Evolutionary conservation across 2,329 filamentous ascomycete genomes (phyloP), one percentile per base, ranked within the genome.

Genomic region (Bipolaris victoriae): DNA sequence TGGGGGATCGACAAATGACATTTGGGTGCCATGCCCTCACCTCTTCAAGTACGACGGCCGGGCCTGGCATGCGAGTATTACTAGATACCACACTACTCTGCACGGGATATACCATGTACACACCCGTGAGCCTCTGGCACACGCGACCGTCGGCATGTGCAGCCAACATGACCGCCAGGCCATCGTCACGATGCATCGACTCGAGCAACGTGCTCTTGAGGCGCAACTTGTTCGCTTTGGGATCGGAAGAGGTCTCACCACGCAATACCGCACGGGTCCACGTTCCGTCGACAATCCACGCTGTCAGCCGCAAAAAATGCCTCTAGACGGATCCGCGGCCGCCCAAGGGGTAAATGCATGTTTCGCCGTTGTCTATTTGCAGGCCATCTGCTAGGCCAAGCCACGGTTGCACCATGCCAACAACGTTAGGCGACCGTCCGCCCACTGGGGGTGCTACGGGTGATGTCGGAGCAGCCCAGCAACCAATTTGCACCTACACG

Each of bases 191-290:
- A 26, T 50, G 24, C 36, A 16, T 13, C 24, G 7, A 41, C 15
- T 11, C 26, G 26, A 13, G 13, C 10, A n/a, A 41, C 24, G 33
- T 18, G 20, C 22, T 16, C 47, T 26, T 13, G 5, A 49, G 49
- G 48, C 52, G 51, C 36, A 55, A 33, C 36, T 49, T 33, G 49
- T 15, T 48, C 37, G 45, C 40, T 22, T 45, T 26, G 26, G 35
- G 37, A 54, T 56, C 61, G 57, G 56, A 49, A 50, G 55, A 57
- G 31, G 58, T 57, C 49, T 57, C 51, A 33, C 29, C 61, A 51
- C 40, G 49, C 18, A 31, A 57, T 24, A 18, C 33, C 43, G 43
- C 43, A 45, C 43, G 26, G 43, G 41, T 39, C 16, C 41, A 26
- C 7, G 7, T 10, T 44, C 24, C 29, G 7, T 31, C 35, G 50